A percentile compares a stretch with the other conserved stretches of the same genome.
These are phyloP conservation scores for Colletotrichum sp. DNA, from an alignment of 2,329 filamentous ascomycete genomes.

Conservation along the genomic window DNA sequence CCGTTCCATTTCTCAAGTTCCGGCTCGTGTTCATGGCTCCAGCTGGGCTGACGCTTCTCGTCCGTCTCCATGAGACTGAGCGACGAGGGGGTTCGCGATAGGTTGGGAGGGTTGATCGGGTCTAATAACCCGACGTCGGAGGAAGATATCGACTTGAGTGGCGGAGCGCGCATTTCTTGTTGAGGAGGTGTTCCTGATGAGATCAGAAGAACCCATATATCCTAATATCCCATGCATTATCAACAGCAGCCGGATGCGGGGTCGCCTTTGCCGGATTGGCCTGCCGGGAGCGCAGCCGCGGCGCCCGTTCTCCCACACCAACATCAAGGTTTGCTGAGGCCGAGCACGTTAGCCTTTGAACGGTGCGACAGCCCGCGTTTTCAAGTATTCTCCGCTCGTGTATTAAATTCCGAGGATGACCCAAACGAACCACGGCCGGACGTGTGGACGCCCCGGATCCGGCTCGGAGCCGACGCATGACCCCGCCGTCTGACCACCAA, in stretches of 20 bases:
- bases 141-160: background rate
- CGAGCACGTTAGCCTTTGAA: background rate
- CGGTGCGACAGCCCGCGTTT: background rate
- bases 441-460: background rate
- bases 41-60: background rate
- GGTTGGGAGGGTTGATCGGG: background rate
- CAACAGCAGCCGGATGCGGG: background rate
- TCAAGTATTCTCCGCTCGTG: background rate
- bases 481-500: background rate
- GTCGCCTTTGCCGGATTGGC: background rate
- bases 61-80: background rate
- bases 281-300: background rate
- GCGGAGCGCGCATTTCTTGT: background rate
- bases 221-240: background rate
- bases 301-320: background rate
- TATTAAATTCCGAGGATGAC: background rate
- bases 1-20: constrained; percentile 65
- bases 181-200: background rate
- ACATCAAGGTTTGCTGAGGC: background rate
- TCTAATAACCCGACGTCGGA: background rate
- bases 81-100: background rate
- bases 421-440: background rate
- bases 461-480: background rate
- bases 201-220: background rate
- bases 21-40: background rate